These are phyloP conservation scores for Metrosideros polymorpha DNA, from an alignment of 441 rosid species.

Conservation along the genomic window DNA sequence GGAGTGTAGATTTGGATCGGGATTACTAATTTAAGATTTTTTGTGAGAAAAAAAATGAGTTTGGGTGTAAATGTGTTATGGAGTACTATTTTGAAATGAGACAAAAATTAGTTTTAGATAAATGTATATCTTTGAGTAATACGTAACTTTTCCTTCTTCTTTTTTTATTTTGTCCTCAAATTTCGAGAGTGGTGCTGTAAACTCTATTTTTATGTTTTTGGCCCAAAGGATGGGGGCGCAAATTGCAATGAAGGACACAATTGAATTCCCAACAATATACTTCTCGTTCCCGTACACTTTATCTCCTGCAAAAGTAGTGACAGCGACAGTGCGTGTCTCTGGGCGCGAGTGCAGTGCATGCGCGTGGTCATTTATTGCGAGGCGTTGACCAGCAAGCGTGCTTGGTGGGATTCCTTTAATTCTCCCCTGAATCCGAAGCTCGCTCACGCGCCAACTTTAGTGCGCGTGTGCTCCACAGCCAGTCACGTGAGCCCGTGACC, in stretches of 20 bases:
- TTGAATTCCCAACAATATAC: no score
- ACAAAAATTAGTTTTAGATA: neutral
- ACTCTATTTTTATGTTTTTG: no score
- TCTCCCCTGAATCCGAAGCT: neutral
- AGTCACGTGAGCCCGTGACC: neutral
- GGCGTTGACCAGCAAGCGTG: neutral
- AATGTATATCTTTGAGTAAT: no score
- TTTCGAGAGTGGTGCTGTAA: no score
- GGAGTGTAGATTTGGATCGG: rapidly evolving
- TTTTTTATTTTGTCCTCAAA: no score
- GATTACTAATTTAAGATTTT: neutral
- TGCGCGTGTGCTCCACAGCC: neutral
- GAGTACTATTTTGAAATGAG: neutral
- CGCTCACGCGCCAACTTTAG: neutral
- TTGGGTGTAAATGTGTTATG: rapidly evolving
- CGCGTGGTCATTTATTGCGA: neutral
- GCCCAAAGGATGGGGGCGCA: no score
- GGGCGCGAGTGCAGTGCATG: neutral
- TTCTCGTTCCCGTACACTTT: no score
- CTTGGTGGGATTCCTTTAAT: neutral
- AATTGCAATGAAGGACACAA: no score
- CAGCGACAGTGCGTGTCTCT: neutral
- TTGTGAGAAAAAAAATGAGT: neutral
- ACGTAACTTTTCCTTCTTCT: no score
- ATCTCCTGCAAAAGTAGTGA: neutral